Conservation (phyloP, 1,284 basidiomycete genomes). For the Ceratobasidium papillatum region DNA sequence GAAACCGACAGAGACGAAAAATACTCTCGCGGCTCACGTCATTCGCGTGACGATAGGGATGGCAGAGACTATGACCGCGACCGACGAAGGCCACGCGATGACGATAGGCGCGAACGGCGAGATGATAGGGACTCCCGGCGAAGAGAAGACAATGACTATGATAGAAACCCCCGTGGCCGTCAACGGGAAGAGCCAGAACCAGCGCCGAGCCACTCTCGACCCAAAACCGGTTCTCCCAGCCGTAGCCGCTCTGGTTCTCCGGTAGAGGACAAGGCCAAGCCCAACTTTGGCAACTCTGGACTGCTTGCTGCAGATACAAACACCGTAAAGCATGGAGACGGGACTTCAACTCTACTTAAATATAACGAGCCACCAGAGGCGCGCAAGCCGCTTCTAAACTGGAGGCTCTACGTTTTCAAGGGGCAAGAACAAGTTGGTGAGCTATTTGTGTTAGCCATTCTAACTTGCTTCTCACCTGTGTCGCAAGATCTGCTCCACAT, state of each 20-base stretch:
- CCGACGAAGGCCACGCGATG: conserved; percentile 44
- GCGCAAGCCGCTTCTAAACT: conserved; percentile 85
- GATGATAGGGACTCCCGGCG: conserved; percentile 52
- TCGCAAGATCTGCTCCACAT: conserved; percentile 85
- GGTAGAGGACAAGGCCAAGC: conserved; percentile 70
- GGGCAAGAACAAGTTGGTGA: conserved; percentile 90
- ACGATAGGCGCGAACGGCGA: conserved; percentile 55
- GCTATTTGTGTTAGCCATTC: conserved; percentile 50
- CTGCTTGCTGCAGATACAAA: conserved; percentile 95
- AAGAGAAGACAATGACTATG: neutral
- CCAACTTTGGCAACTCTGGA: conserved; percentile 89
- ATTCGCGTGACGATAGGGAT: neutral
- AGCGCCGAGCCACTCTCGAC: conserved; percentile 21
- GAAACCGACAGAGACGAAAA: conserved; percentile 7
- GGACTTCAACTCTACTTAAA: conserved; percentile 89
- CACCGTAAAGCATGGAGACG: conserved; percentile 75
- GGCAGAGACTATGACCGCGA: neutral
- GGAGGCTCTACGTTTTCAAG: conserved; percentile 98
- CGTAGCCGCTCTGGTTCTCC: conserved; percentile 52
- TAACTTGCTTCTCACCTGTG: neutral
- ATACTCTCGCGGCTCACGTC: conserved; percentile 4
- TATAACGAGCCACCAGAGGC: conserved; percentile 99
- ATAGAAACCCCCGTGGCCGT: conserved; percentile 16
- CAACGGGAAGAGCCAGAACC: conserved; percentile 35
- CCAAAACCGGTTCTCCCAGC: conserved; percentile 3